Evolutionary conservation across 169 alveolate genomes (phyloP).

Genomic region (Theileria parva): DNA sequence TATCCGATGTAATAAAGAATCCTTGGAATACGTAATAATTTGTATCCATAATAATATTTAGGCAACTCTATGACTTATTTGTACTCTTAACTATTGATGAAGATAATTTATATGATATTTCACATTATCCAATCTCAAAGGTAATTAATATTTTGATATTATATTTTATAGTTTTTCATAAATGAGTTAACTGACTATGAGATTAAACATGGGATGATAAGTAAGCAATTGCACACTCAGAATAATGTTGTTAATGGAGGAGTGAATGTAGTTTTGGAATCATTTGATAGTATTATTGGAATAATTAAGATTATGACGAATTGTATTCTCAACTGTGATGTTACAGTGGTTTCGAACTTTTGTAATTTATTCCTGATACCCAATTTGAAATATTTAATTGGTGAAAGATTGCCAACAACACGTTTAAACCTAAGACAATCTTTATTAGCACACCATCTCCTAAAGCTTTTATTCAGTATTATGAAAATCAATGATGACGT

Average conservation of each 20-base stretch:
- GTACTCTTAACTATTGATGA: slow-evolving; percentile 40
- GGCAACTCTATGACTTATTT: slow-evolving; percentile 25
- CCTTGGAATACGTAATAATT: slow-evolving; percentile 53
- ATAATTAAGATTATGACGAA: slow-evolving; percentile 25
- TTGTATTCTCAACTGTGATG: slow-evolving; percentile 17
- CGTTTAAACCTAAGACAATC: slow-evolving; percentile 35
- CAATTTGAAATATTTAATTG: slow-evolving; percentile 40
- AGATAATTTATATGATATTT: slow-evolving; percentile 39
- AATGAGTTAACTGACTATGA: slow-evolving; percentile 20
- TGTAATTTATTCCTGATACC: slow-evolving; percentile 33
- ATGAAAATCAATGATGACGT: background rate
- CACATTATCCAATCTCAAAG: slow-evolving; percentile 46
- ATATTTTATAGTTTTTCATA: slow-evolving; percentile 15
- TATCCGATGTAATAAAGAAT: slow-evolving; percentile 32
- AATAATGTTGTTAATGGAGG: background rate
- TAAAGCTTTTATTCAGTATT: slow-evolving; percentile 12
- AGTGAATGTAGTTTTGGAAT: background rate
- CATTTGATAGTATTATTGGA: slow-evolving; percentile 3
- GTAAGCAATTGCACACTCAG: background rate
- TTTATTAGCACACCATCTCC: slow-evolving; percentile 2
- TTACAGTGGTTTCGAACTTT: slow-evolving; percentile 21
- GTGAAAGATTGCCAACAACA: slow-evolving; percentile 53
- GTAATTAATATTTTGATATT: background rate
- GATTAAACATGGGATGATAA: slow-evolving; percentile 18
- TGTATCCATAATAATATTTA: background rate